Evolutionary conservation across 148 eudicot species (phyloP), one percentile per base, ranked within the genome.

Genomic region (Mesembryanthemum crystallinum): DNA sequence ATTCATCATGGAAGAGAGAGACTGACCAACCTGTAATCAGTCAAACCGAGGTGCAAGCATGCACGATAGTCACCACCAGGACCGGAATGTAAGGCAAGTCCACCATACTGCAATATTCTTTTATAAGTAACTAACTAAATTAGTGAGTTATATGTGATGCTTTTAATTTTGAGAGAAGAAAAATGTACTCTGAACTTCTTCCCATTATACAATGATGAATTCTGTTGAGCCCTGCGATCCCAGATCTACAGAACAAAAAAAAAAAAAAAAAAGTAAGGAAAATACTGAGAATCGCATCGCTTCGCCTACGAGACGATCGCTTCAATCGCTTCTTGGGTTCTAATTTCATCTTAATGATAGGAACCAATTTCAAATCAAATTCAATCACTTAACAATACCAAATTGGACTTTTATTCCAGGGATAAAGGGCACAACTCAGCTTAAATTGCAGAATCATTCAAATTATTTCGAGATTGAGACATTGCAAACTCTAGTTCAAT

Each of bases 41-140:
- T 95, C 87, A 92, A 84, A 73, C 99, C 99, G 71, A 95, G 96
- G 83, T 86, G 91, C 75, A 95, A 83, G 79, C 75, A 64, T 55
- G 81, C 86, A 43, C 68, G 74, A 21, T 76, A 30, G 67, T 76
- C 63, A 68, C 65, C 87, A 70, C 6, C 76, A 55, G 28, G 76
- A 51, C 42, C 63, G 73, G 47, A 45, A 61, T 17, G 29, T 30
- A 74, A 47, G 43, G 29, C 45, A 43, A 84, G 80, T 57, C 97
- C 97, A 64, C 91, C 96, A 69, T 92, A 92, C 97, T 92, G 88
- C 69, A 63, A 71, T 54, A 70, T 68, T 35, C 14, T 21, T 51
- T 51, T 11, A 11, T 10, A 49, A 64, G 21, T 21, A 24, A 66
- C 45, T 15, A n/a, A n/a, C 0, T 23, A n/a, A n/a, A n/a, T n/a